A percentile compares a stretch with the other conserved stretches of the same genome.
These are phyloP conservation scores for Moelleriella libera DNA, from an alignment of 2,329 filamentous ascomycete genomes.

Conservation along the genomic window DNA sequence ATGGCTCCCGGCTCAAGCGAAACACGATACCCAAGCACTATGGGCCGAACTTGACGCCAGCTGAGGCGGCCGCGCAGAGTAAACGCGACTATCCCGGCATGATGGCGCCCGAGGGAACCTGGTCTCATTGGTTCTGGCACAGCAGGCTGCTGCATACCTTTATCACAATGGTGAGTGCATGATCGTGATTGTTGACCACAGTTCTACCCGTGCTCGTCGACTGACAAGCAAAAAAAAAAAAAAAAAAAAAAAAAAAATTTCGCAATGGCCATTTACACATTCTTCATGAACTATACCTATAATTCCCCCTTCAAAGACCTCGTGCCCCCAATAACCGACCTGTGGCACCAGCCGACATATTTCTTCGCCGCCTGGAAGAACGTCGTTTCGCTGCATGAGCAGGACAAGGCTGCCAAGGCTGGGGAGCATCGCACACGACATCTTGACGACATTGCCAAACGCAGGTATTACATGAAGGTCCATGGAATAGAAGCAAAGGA, in stretches of 20 bases:
- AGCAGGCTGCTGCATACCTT: constrained; percentile 62
- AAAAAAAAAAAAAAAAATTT: constrained; percentile 22
- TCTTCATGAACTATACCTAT: constrained; percentile 63
- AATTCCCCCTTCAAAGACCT: constrained; percentile 70
- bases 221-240: constrained; percentile 10
- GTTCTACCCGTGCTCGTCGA: no score
- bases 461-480: constrained; percentile 70
- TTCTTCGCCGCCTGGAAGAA: constrained; percentile 52
- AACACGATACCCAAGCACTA: constrained; percentile 49
- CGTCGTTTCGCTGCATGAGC: constrained; percentile 64
- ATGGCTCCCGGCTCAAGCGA: constrained; percentile 54
- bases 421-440: constrained; percentile 57
- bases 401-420: constrained; percentile 54
- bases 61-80: constrained; percentile 52
- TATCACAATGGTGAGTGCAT: constrained; percentile 58
- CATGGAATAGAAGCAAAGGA: constrained; percentile 62
- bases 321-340: constrained; percentile 55
- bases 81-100: constrained; percentile 72
- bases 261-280: constrained; percentile 56
- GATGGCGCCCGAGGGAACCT: constrained; percentile 72
- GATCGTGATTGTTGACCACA: no score
- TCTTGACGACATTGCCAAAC: constrained; percentile 78
- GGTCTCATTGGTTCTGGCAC: constrained; percentile 73
- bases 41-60: constrained; percentile 53
- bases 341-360: constrained; percentile 54